Evolutionary conservation across 164 flowering plant species (phyloP).

Genomic region (Magnolia sinica): DNA sequence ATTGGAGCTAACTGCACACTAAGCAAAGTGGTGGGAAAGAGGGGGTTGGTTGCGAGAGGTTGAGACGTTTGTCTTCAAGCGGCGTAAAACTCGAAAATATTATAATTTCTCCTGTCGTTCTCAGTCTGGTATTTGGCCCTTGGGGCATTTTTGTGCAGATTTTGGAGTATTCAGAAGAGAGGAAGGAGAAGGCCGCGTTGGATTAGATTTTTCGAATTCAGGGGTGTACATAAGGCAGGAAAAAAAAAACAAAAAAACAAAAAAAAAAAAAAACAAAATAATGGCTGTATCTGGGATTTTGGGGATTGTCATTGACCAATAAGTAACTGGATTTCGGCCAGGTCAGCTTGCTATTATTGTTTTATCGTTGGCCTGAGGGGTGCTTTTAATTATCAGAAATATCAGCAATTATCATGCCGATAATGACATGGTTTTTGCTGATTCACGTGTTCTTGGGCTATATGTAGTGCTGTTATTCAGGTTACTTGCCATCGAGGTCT

Average conservation of each 20-base stretch:
- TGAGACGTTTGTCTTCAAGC: constrained; percentile 1
- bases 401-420: no score
- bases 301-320: constrained; percentile 28
- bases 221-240: constrained; percentile 19
- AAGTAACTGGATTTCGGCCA: constrained; percentile 20
- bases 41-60: not conserved
- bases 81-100: not conserved
- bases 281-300: constrained; percentile 18
- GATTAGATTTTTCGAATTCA: constrained; percentile 10
- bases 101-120: constrained; percentile 3
- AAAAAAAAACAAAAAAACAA: not conserved
- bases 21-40: not conserved
- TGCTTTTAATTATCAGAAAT: no score
- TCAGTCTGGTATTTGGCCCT: constrained; percentile 12
- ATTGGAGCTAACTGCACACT: constrained; percentile 15
- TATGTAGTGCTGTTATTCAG: no score
- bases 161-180: constrained; percentile 22
- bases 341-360: not conserved
- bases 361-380: not conserved
- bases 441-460: no score
- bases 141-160: constrained; percentile 26
- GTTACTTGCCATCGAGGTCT: no score
- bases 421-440: no score
- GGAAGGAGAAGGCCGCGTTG: constrained; percentile 5
- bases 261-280: not conserved